Conservation (phyloP, 2,329 filamentous ascomycete genomes). For the Apiospora marii region DNA sequence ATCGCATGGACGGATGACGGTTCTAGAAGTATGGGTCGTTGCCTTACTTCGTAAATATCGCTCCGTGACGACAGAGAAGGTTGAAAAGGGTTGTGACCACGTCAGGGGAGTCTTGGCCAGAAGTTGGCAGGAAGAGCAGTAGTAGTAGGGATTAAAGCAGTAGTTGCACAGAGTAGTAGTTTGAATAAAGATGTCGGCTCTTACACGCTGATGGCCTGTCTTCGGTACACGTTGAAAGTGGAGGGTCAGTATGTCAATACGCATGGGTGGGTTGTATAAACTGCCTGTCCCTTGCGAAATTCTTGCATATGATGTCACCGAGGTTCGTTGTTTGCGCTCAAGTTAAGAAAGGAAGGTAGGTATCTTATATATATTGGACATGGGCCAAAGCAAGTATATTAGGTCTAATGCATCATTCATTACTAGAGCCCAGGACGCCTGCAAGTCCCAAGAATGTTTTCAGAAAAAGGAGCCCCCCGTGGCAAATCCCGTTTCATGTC, state of each 20-base stretch:
- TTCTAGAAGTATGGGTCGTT: not conserved
- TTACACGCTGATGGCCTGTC: not conserved
- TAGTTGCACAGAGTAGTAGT: conserved; percentile 19
- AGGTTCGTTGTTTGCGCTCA: not conserved
- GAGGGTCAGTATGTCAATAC: not conserved
- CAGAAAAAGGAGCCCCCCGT: not conserved
- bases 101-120: not conserved
- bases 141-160: conserved; percentile 11
- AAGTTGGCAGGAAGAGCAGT: not conserved
- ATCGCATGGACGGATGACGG: not conserved
- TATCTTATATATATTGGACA: not conserved
- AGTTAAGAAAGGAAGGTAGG: not conserved
- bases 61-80: not conserved
- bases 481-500: conserved; percentile 8
- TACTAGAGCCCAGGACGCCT: conserved; percentile 16
- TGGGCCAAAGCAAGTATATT: conserved; percentile 22
- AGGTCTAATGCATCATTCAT: conserved; percentile 20
- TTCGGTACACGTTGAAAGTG: not conserved
- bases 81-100: not conserved
- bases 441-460: conserved; percentile 13
- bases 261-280: not conserved
- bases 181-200: conserved; percentile 16
- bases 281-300: not conserved
- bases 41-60: not conserved
- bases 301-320: not conserved